Conservation (phyloP, 2,329 filamentous ascomycete genomes). For the Penicillium sp. region DNA sequence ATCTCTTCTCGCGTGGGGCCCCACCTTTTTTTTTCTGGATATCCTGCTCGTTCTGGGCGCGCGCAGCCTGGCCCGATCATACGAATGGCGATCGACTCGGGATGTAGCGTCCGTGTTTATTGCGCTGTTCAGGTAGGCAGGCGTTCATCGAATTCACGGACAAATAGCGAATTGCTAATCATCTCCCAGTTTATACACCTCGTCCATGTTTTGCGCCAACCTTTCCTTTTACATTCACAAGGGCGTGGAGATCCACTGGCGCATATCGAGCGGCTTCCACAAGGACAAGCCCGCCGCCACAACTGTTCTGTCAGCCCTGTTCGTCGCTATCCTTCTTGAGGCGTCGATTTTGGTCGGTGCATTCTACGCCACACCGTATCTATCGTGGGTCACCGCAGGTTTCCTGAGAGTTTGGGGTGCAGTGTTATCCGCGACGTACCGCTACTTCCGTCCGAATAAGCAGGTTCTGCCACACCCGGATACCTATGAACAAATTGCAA, state of each 20-base stretch:
- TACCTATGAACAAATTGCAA: slow-evolving; percentile 15
- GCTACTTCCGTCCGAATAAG: background rate
- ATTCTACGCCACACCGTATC: slow-evolving; percentile 15
- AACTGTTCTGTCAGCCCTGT: slow-evolving; percentile 14
- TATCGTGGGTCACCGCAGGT: slow-evolving; percentile 7
- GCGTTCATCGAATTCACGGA: background rate
- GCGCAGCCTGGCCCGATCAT: slow-evolving; percentile 11
- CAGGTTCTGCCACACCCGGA: slow-evolving; percentile 14
- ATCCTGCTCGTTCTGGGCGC: slow-evolving; percentile 11
- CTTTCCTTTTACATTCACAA: slow-evolving; percentile 20
- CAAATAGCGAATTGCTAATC: background rate
- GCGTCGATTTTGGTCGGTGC: slow-evolving; percentile 4
- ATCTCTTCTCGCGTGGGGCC: slow-evolving; percentile 10
- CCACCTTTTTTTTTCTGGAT: slow-evolving; percentile 15
- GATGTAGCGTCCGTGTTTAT: slow-evolving; percentile 5
- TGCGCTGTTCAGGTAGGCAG: slow-evolving; percentile 7
- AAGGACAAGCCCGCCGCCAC: slow-evolving; percentile 8
- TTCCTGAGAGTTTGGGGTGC: slow-evolving; percentile 11
- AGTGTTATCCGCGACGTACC: background rate
- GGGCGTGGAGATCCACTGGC: slow-evolving; percentile 26
- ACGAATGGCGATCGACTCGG: slow-evolving; percentile 3
- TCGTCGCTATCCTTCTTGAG: slow-evolving; percentile 12
- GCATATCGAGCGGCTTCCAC: slow-evolving; percentile 13
- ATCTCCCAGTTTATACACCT: slow-evolving; percentile 9
- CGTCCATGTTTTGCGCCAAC: slow-evolving; percentile 18